Percentiles rank a stretch among this genome's conserved stretches.
phyloP scores from a whole-genome alignment of 2,329 filamentous ascomycete species.

The Xylaria sp. region DNA sequence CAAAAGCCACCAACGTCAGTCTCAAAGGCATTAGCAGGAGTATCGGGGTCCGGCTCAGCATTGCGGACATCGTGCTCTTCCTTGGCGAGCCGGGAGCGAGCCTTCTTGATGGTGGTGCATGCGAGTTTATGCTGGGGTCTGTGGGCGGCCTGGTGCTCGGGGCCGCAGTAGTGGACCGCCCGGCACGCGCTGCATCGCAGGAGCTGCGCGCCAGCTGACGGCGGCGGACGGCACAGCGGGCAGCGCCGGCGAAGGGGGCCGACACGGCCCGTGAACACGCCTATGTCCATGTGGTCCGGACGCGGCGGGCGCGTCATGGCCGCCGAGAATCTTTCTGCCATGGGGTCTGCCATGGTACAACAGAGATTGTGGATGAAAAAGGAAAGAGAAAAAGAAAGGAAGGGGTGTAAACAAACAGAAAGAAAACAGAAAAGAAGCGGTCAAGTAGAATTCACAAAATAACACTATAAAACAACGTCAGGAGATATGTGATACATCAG shows the following conservation, averaged over 20 bases:
- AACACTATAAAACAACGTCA: too few species aligned
- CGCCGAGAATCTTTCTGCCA: neutral
- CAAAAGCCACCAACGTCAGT: slow-evolving; percentile 56
- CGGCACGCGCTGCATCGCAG: slow-evolving; percentile 57
- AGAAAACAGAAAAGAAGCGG: neutral
- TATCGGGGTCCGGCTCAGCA: slow-evolving; percentile 43
- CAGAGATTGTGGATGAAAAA: too few species aligned
- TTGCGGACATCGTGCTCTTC: slow-evolving; percentile 55
- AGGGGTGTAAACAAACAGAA: too few species aligned
- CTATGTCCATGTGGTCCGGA: neutral
- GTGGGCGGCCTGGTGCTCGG: slow-evolving; percentile 56
- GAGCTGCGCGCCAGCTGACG: slow-evolving; percentile 43
- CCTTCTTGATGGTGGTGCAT: slow-evolving; percentile 54
- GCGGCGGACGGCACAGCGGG: slow-evolving; percentile 34
- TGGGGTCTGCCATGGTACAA: too few species aligned
- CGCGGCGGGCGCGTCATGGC: neutral
- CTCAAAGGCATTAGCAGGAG: slow-evolving; percentile 53
- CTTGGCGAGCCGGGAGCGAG: slow-evolving; percentile 43
- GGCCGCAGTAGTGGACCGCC: slow-evolving; percentile 58
- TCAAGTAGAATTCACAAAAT: neutral
- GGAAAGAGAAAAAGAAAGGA: too few species aligned
- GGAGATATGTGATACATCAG: too few species aligned
- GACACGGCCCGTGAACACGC: slow-evolving; percentile 23
- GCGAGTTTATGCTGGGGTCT: slow-evolving; percentile 52
- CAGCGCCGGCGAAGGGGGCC: slow-evolving; percentile 34